phyloP scores from a whole-genome alignment of 1,284 basidiomycete species.

The Trametes polyzona region DNA sequence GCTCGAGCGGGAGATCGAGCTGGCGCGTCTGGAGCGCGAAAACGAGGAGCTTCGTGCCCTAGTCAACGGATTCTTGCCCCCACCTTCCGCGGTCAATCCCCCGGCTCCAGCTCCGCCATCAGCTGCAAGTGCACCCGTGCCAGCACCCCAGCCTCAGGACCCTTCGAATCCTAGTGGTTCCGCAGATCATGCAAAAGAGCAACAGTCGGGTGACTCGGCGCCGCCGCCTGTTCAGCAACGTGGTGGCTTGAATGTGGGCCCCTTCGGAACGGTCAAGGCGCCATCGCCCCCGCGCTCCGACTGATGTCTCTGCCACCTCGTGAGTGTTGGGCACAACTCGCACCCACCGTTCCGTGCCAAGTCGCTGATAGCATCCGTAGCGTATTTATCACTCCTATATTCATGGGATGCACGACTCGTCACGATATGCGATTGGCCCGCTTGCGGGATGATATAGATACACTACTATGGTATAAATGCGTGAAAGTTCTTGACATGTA shows the following conservation, averaged over 20 bases:
- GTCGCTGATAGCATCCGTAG: not conserved
- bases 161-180: conserved; percentile 1
- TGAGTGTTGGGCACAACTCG: too few relatives aligned
- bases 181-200: conserved; percentile 17
- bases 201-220: conserved; percentile 16
- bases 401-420: not conserved
- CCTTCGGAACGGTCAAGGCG: conserved; percentile 48
- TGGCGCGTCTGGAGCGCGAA: conserved; percentile 83
- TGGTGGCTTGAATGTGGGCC: conserved; percentile 46
- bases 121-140: not conserved
- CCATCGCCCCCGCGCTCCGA: conserved; percentile 3
- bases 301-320: not conserved
- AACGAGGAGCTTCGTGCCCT: conserved; percentile 80
- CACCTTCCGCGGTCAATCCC: not conserved
- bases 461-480: conserved; percentile 27
- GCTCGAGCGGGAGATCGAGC: conserved; percentile 86
- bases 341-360: not conserved
- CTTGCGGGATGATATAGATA: conserved; percentile 23
- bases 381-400: not conserved
- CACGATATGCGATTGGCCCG: conserved; percentile 6
- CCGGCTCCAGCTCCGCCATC: not conserved
- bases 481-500: conserved; percentile 16
- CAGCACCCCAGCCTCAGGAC: conserved; percentile 1
- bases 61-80: conserved; percentile 46
- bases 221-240: conserved; percentile 30